A percentile compares a stretch with the other conserved stretches of the same genome.
Conservation (phyloP, 768 basidiomycete genomes). For the Hypsizygus marmoreus region DNA sequence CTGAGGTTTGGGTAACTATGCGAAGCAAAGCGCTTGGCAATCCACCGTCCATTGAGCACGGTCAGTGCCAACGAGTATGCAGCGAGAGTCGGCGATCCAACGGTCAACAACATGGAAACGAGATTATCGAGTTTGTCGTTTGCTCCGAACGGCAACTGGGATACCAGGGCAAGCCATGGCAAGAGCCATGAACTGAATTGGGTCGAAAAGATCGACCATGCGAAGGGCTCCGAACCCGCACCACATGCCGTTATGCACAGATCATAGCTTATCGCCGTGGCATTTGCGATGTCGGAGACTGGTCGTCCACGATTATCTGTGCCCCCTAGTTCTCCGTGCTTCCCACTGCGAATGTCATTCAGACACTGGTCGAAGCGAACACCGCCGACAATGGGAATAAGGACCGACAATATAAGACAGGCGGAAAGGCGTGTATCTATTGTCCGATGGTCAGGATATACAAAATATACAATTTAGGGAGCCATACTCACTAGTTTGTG, state of each 20-base stretch:
- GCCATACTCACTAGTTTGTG: no score
- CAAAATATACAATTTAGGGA: no score
- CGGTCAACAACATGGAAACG: constrained; percentile 40
- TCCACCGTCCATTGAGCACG: constrained; percentile 45
- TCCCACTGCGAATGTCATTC: constrained; percentile 14
- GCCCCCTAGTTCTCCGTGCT: constrained; percentile 18
- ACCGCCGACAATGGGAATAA: constrained; percentile 1
- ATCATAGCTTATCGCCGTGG: constrained; percentile 31
- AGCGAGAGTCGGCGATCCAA: constrained; percentile 47
- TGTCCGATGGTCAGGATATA: no score
- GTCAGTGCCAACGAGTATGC: constrained; percentile 47
- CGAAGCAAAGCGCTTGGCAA: constrained; percentile 31
- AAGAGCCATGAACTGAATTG: constrained; percentile 47
- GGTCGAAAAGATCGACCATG: constrained; percentile 37
- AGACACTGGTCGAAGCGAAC: constrained; percentile 25
- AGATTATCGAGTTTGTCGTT: constrained; percentile 41
- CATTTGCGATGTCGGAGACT: constrained; percentile 19
- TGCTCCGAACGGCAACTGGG: constrained; percentile 51
- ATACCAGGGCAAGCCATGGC: constrained; percentile 50
- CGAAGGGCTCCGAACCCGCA: constrained; percentile 23
- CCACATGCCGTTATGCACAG: constrained; percentile 32
- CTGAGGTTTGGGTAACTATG: constrained; percentile 30
- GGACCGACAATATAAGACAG: neutral
- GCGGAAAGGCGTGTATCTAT: no score
- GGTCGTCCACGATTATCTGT: constrained; percentile 28